These are phyloP conservation scores for Moricandia moricandioides DNA, from an alignment of 345 rosid genomes.

Conservation along the genomic window DNA sequence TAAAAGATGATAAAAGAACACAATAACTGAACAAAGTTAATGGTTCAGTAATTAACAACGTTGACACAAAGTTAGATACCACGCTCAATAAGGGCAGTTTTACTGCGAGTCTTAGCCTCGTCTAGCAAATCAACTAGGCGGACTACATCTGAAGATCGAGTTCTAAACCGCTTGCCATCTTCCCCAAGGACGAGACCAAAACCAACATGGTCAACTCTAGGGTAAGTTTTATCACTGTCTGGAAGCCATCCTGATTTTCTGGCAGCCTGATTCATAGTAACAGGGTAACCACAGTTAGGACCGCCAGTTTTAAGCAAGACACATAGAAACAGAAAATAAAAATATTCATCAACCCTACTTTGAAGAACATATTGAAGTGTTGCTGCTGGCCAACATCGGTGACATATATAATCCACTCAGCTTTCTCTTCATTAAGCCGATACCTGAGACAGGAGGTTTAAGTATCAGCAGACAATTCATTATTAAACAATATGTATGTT, in stretches of 20 bases:
- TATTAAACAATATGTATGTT: neutral
- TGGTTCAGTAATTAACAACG: conserved; percentile 11
- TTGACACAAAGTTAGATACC: conserved; percentile 48
- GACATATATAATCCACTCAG: conserved; percentile 89
- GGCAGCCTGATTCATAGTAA: conserved; percentile 63
- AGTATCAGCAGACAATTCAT: conserved; percentile 11
- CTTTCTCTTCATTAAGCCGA: conserved; percentile 90
- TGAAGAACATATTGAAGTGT: conserved; percentile 89
- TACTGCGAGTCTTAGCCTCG: conserved; percentile 88
- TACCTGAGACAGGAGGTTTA: conserved; percentile 50
- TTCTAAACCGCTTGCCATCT: conserved; percentile 85
- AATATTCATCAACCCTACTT: conserved; percentile 48
- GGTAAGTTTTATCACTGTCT: conserved; percentile 46
- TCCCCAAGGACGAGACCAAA: conserved; percentile 95
- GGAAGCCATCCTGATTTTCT: conserved; percentile 91
- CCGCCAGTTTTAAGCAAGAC: conserved; percentile 1
- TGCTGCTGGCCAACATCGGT: conserved; percentile 97
- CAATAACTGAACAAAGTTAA: conserved; percentile 11
- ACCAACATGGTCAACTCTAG: conserved; percentile 80
- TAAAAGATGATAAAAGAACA: neutral
- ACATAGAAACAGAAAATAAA: neutral
- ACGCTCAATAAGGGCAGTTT: conserved; percentile 68
- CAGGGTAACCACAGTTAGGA: conserved; percentile 6
- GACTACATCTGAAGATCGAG: conserved; percentile 82
- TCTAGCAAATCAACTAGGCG: conserved; percentile 91